phyloP scores from a whole-genome alignment of 169 alveolate species.

The Theileria sp. region DNA sequence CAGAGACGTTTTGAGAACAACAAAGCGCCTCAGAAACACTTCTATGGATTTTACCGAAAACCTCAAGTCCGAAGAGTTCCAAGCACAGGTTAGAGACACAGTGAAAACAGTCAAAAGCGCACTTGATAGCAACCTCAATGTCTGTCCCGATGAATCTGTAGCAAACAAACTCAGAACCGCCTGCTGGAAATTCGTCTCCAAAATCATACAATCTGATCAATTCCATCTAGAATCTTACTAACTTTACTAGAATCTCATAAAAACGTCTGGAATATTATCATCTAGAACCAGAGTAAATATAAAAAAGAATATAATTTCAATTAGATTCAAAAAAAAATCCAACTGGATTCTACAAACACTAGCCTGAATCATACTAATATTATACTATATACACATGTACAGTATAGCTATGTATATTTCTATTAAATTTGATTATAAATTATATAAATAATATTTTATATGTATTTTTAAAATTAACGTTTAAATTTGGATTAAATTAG shows the following conservation, averaged over 20 bases:
- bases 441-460: no score
- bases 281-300: no score
- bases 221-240: neutral
- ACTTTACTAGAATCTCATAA: neutral
- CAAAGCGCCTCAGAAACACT: constrained; percentile 38
- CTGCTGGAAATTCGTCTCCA: constrained; percentile 67
- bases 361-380: neutral
- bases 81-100: constrained; percentile 36
- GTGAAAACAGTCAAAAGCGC: constrained; percentile 23
- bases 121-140: constrained; percentile 20
- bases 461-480: no score
- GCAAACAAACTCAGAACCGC: constrained; percentile 58
- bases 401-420: no score
- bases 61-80: constrained; percentile 34
- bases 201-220: constrained; percentile 26
- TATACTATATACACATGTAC: neutral
- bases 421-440: no score
- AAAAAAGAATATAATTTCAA: neutral
- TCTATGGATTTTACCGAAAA: neutral
- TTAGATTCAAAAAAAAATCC: neutral
- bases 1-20: constrained; percentile 45
- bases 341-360: neutral
- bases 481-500: no score
- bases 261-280: neutral
- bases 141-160: constrained; percentile 43